Evolutionary conservation across 2,329 filamentous ascomycete species (phyloP), one percentile per base, ranked within the genome.

Genomic region (Aspergillus tamarii): DNA sequence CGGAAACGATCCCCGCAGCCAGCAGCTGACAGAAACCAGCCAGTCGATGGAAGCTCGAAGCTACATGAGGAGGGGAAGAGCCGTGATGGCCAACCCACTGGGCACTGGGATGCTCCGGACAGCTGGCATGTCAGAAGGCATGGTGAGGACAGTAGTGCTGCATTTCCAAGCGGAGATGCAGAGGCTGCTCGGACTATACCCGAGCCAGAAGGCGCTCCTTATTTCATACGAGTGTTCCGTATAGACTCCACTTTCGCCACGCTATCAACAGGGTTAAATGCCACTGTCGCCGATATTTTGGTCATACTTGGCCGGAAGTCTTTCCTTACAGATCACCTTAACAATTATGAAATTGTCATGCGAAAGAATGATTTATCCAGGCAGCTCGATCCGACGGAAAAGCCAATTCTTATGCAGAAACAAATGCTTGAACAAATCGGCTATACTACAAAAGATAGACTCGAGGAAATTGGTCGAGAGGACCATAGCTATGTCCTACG

Each of bases 401-500:
- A 92, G 52, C 95, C 95, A 1, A 84, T 98, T 41, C 84, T 95
- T 28, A 93, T 99, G 73, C 95, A 99, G 77, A 98, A 97, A 79
- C 87, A 89, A 55, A 84, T 99, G 21, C 82, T 99, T 21, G 91
- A 97, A 77, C 93, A 97, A 79, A 91, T 94, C 59, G 95, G 95
- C 11, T 99, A 98, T 74, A 89, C 92, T 62, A 89, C 93, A 36
- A 88, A 88, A 61, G 95, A 99, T 77, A 89, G 88, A 45, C 88
- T 99, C 53, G 94, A 97, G 76, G 95, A 98, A 66, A 88, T 99
- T 59, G 95, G 95, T 32, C 89, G 95, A 62, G 95, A 99, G 78
- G 95, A 99, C 81, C 97, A 98, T 77, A 96, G 94, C 75, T 99
- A 98, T 72, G 85, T 99, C 14, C 96, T 94, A 75, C 91, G 95